Evolutionary conservation across 2,329 filamentous ascomycete species (phyloP).

Genomic region (Ceratocystis colombiana): DNA sequence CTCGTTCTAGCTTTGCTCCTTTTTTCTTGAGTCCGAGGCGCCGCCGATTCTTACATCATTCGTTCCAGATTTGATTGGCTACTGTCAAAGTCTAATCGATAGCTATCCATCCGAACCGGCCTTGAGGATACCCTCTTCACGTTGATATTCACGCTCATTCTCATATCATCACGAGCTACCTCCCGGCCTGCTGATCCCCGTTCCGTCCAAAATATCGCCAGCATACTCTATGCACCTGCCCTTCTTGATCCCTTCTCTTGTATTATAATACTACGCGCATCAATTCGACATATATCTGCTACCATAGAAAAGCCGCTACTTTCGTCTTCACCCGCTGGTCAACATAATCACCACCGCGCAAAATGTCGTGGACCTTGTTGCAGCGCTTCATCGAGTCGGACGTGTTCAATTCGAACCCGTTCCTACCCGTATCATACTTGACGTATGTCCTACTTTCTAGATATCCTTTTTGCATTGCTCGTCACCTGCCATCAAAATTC

Average conservation of each 20-base stretch:
- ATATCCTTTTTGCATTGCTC: background rate
- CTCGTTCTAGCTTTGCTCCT: background rate
- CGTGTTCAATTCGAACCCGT: conserved; percentile 85
- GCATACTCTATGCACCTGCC: background rate
- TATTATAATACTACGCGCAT: conserved; percentile 1
- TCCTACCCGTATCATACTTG: conserved; percentile 78
- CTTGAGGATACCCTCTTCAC: background rate
- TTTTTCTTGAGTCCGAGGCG: background rate
- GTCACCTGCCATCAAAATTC: background rate
- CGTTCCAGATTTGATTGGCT: background rate
- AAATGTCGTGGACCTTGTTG: conserved; percentile 77
- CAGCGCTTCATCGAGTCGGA: conserved; percentile 87
- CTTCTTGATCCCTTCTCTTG: background rate
- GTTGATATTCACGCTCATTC: background rate
- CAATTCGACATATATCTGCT: background rate
- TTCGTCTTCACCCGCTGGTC: background rate
- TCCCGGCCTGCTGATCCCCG: background rate
- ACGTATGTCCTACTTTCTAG: conserved; percentile 49
- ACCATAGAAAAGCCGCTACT: background rate
- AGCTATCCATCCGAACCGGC: background rate
- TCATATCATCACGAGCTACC: background rate
- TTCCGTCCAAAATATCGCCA: background rate
- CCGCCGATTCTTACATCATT: background rate
- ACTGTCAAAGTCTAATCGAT: background rate
- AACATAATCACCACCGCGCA: conserved; percentile 25